A percentile compares a stretch with the other conserved stretches of the same genome.
These are phyloP conservation scores for Sclerotinia nivalis DNA, from an alignment of 2,329 filamentous ascomycete genomes.

Conservation along the genomic window DNA sequence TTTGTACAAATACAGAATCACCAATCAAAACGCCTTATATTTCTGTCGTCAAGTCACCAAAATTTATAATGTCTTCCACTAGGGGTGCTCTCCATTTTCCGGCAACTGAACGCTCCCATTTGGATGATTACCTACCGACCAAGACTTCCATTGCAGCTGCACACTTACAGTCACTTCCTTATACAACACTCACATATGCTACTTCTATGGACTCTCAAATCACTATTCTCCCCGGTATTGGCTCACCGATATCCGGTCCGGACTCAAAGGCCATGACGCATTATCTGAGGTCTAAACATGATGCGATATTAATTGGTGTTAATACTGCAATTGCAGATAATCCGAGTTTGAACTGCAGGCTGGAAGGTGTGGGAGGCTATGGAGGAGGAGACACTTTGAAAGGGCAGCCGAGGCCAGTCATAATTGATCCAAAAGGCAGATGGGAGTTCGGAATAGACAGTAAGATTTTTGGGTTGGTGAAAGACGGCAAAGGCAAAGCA, in stretches of 20 bases:
- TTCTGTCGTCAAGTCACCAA: too few species aligned
- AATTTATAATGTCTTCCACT: slow-evolving; percentile 1
- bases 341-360: slow-evolving; percentile 80
- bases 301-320: slow-evolving; percentile 82
- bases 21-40: background rate
- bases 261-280: slow-evolving; percentile 92
- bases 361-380: slow-evolving; percentile 50
- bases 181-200: slow-evolving; percentile 84
- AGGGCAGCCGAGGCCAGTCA: slow-evolving; percentile 23
- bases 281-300: slow-evolving; percentile 77
- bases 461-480: slow-evolving; percentile 67
- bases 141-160: background rate
- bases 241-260: slow-evolving; percentile 79
- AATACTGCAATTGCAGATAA: slow-evolving; percentile 84
- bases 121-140: slow-evolving; percentile 19
- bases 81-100: slow-evolving; percentile 16
- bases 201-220: slow-evolving; percentile 78
- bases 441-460: slow-evolving; percentile 30
- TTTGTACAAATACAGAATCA: background rate
- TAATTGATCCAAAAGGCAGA: slow-evolving; percentile 43
- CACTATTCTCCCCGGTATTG: slow-evolving; percentile 58
- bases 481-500: slow-evolving; percentile 65
- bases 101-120: background rate
- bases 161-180: slow-evolving; percentile 40
- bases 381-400: slow-evolving; percentile 46